Percentiles rank a stretch among this genome's conserved stretches.
phyloP scores from a whole-genome alignment of 1,139 yeast species.

The Petasospora fabianii region DNA sequence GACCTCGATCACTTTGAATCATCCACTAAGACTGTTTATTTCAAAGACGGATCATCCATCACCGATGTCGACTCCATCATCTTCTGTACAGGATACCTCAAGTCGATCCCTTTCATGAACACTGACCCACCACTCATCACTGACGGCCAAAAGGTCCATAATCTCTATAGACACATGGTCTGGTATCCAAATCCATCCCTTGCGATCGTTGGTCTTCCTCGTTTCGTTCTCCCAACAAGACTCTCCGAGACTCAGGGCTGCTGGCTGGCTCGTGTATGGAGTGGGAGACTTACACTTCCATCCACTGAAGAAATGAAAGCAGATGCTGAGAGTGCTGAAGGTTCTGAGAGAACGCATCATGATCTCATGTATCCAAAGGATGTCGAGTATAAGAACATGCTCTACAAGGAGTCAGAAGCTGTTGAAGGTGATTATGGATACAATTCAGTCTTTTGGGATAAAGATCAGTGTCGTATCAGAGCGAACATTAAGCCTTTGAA shows the following conservation, averaged over 20 bases:
- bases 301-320: slow-evolving; percentile 26
- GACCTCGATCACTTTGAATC: slow-evolving; percentile 36
- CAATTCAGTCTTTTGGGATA: slow-evolving; percentile 28
- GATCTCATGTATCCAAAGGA: slow-evolving; percentile 26
- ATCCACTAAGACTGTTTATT: slow-evolving; percentile 19
- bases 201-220: slow-evolving; percentile 33
- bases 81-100: slow-evolving; percentile 46
- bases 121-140: slow-evolving; percentile 27
- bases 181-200: slow-evolving; percentile 39
- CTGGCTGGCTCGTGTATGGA: slow-evolving; percentile 30
- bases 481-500: slow-evolving; percentile 25
- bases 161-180: slow-evolving; percentile 23
- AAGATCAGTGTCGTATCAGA: slow-evolving; percentile 25
- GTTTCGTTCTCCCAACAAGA: slow-evolving; percentile 28
- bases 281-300: slow-evolving; percentile 25
- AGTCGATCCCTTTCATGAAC: slow-evolving; percentile 37
- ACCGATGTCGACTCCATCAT: slow-evolving; percentile 37
- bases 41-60: slow-evolving; percentile 34
- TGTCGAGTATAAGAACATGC: slow-evolving; percentile 25
- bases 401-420: slow-evolving; percentile 18
- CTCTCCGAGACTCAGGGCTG: slow-evolving; percentile 30
- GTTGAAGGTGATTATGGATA: slow-evolving; percentile 26
- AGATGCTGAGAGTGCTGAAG: slow-evolving; percentile 13
- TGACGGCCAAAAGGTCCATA: slow-evolving; percentile 24
- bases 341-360: slow-evolving; percentile 26